Conservation (phyloP, 805 yeast genomes). For the Nakazawaea wyomingensis region DNA sequence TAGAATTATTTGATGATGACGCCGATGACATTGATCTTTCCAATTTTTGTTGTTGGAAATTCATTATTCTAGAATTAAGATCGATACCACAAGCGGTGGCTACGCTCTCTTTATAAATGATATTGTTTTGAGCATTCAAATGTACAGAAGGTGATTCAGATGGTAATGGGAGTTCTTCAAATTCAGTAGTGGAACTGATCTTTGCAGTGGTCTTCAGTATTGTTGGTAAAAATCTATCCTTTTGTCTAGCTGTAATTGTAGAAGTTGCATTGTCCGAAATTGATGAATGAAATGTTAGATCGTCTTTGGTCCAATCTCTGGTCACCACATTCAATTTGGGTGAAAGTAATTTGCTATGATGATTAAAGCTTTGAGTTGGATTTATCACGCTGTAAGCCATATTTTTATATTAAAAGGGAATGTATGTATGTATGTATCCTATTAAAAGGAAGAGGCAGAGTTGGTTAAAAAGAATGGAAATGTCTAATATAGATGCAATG, state of each 20-base stretch:
- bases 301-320: slow-evolving; percentile 25
- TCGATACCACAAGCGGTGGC: slow-evolving; percentile 94
- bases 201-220: slow-evolving; percentile 8
- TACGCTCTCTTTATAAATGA: slow-evolving; percentile 69
- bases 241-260: slow-evolving; percentile 2
- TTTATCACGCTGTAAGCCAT: slow-evolving; percentile 8
- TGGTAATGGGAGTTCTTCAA: slow-evolving; percentile 14
- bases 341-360: slow-evolving; percentile 15
- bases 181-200: background rate
- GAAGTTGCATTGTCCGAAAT: background rate
- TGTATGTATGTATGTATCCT: no score
- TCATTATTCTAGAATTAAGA: slow-evolving; percentile 74
- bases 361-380: background rate
- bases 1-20: slow-evolving; percentile 29
- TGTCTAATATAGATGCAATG: no score
- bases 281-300: slow-evolving; percentile 4
- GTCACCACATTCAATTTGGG: slow-evolving; percentile 31
- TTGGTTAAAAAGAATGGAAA: no score
- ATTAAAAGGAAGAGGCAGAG: no score
- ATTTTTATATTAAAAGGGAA: background rate
- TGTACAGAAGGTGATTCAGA: slow-evolving; percentile 45
- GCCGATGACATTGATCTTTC: slow-evolving; percentile 30
- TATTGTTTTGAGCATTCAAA: slow-evolving; percentile 47
- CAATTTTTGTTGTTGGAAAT: slow-evolving; percentile 81
- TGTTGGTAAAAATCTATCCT: slow-evolving; percentile 11